These are phyloP conservation scores for Peronospora belbahrii DNA, from an alignment of 352 stramenopile genomes.

Conservation along the genomic window DNA sequence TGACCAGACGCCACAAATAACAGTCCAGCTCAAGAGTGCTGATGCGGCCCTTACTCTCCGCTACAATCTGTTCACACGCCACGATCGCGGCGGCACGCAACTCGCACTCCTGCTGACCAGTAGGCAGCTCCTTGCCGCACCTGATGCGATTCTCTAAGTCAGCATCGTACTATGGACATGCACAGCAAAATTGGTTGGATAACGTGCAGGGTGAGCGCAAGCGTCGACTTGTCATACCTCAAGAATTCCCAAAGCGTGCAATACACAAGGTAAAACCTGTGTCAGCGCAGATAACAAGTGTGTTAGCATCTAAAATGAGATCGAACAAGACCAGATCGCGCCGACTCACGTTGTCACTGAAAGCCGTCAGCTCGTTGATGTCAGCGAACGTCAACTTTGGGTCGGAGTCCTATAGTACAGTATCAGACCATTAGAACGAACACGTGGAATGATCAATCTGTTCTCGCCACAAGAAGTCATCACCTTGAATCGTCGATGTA, in stretches of 20 bases:
- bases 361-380: slow-evolving; percentile 50
- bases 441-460: background rate
- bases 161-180: slow-evolving; percentile 36
- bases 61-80: slow-evolving; percentile 61
- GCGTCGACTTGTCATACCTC: slow-evolving; percentile 30
- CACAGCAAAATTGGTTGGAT: slow-evolving; percentile 1
- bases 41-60: slow-evolving; percentile 39
- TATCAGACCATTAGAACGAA: background rate
- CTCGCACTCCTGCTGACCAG: slow-evolving; percentile 48
- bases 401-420: slow-evolving; percentile 36
- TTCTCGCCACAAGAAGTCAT: background rate
- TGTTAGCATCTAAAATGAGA: background rate
- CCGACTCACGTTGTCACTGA: slow-evolving; percentile 55
- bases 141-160: slow-evolving; percentile 47
- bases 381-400: slow-evolving; percentile 47
- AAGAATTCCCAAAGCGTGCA: slow-evolving; percentile 60
- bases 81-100: slow-evolving; percentile 57
- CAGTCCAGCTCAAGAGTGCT: slow-evolving; percentile 41
- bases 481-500: slow-evolving; percentile 69
- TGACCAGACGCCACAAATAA: slow-evolving; percentile 73
- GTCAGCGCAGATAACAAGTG: background rate
- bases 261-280: slow-evolving; percentile 65
- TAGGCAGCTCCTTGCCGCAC: slow-evolving; percentile 36
- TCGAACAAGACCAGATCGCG: no score
- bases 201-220: background rate